A percentile compares a stretch with the other conserved stretches of the same genome.
Evolutionary conservation across 192 early-diverging fungal genomes (phyloP).

Genomic region (Geranomyces variabilis): DNA sequence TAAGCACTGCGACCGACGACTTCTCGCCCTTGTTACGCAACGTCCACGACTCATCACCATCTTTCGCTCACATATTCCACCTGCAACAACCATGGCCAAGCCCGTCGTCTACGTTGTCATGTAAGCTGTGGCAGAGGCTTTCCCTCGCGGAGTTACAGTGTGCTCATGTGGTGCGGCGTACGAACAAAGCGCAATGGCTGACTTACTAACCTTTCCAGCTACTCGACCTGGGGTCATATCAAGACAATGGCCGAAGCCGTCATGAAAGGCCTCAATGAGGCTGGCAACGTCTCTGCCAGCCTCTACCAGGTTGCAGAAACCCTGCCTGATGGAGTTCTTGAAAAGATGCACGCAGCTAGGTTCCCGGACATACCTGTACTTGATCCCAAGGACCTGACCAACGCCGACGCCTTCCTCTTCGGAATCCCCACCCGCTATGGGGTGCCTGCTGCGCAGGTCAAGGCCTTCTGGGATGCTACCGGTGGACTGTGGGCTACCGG

Average conservation of each 20-base stretch:
- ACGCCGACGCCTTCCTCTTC: slow-evolving; percentile 62
- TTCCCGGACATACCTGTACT: slow-evolving; percentile 18
- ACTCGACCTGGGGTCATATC: slow-evolving; percentile 61
- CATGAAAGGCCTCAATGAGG: slow-evolving; percentile 62
- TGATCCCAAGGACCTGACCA: slow-evolving; percentile 39
- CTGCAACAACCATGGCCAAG: neutral
- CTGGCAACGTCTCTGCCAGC: slow-evolving; percentile 47
- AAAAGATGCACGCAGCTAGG: slow-evolving; percentile 56
- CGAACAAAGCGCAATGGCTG: neutral
- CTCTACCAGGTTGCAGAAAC: slow-evolving; percentile 64
- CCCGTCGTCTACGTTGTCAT: neutral
- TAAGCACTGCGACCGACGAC: too few species aligned
- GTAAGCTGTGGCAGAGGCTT: too few species aligned
- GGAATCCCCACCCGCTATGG: slow-evolving; percentile 66
- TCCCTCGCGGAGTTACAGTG: too few species aligned
- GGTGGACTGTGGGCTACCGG: slow-evolving; percentile 57
- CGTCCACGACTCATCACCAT: too few species aligned
- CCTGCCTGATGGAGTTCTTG: slow-evolving; percentile 43
- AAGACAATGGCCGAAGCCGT: slow-evolving; percentile 61
- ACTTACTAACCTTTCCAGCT: too few species aligned
- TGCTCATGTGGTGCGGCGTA: too few species aligned
- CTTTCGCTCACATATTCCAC: too few species aligned
- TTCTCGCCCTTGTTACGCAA: too few species aligned
- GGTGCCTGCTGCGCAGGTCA: slow-evolving; percentile 72
- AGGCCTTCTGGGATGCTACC: slow-evolving; percentile 65